Evolutionary conservation across 2,329 filamentous ascomycete genomes (phyloP), one percentile per base, ranked within the genome.

Genomic region (Thielaviopsis musarum): DNA sequence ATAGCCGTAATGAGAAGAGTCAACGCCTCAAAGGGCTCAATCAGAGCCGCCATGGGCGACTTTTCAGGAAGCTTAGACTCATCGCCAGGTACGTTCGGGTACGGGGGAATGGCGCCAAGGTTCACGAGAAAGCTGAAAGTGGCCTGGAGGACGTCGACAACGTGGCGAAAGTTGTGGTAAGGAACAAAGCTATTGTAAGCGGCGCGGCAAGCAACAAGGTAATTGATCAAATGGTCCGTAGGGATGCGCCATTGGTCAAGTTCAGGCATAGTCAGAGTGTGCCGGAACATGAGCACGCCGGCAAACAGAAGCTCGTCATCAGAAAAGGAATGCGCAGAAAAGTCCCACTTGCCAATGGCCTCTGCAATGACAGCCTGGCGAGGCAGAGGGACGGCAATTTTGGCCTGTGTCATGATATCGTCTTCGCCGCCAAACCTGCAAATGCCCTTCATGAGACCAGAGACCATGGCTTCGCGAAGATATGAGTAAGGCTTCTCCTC

Each of bases 121-220:
- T 82, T 82, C 59, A 96, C 77, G 5, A 97, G 80, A 68, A 96
- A 95, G 72, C 86, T 84, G 70, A 96, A 97, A 3, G 90, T 83
- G 1, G 91, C 94, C 70, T 97, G 91, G 58, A 97, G 77, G 28
- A 98, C 93, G 71, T 98, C 93, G 63, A 96, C 85, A 22, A 95
- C 93, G 71, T 98, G 93, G 59, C 91, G 87, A 70, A 97, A 98
- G 72, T 98, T 98, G 75, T 98, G 93, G 68, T 97, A 98, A 22
- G 91, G 87, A 41, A 96, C 90, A 70, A 95, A 95, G 61, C 82
- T 87, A 70, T 97, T 97, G 74, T 98, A 98, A n/a, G 93, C 88
- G 54, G 86, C 84, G 63, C 91, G 85, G 67, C 90, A 93, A 58
- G 91, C 90, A 63, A 95, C 80, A 62, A 97, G 76, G 67, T 95